These are phyloP conservation scores for Trichoderma koningii DNA, from an alignment of 2,329 filamentous ascomycete species.

Conservation along the genomic window DNA sequence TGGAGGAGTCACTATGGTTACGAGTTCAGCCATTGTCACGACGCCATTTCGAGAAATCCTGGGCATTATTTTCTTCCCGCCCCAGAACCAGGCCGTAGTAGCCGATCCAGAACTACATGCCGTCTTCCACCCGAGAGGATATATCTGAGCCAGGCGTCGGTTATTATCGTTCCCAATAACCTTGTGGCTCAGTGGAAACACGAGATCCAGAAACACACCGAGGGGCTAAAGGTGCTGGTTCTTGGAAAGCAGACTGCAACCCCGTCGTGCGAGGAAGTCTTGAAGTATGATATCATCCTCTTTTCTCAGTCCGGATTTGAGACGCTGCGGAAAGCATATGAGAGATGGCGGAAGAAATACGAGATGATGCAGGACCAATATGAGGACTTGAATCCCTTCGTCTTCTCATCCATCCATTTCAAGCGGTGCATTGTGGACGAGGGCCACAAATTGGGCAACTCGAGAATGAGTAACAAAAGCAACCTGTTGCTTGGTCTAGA, in stretches of 20 bases:
- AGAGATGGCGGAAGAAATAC: no score
- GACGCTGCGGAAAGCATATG: slow-evolving; percentile 44
- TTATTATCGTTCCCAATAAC: slow-evolving; percentile 82
- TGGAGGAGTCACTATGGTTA: slow-evolving; percentile 48
- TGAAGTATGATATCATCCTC: slow-evolving; percentile 73
- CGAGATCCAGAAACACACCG: slow-evolving; percentile 78
- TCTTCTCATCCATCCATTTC: slow-evolving; percentile 74
- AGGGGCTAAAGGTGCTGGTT: slow-evolving; percentile 64
- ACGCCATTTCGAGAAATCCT: slow-evolving; percentile 58
- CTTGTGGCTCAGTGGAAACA: slow-evolving; percentile 80
- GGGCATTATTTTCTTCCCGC: slow-evolving; percentile 60
- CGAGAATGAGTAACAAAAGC: slow-evolving; percentile 56
- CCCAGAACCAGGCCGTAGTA: slow-evolving; percentile 40
- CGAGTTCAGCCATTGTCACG: slow-evolving; percentile 56
- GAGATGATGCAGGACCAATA: slow-evolving; percentile 29
- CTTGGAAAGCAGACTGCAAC: slow-evolving; percentile 58
- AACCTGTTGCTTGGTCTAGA: slow-evolving; percentile 56
- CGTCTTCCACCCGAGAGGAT: slow-evolving; percentile 52
- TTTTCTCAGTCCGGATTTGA: slow-evolving; percentile 77
- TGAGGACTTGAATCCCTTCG: slow-evolving; percentile 49
- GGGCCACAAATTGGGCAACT: slow-evolving; percentile 80
- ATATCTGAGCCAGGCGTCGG: slow-evolving; percentile 66
- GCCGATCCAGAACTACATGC: slow-evolving; percentile 28
- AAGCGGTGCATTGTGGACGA: slow-evolving; percentile 90
- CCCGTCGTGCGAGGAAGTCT: slow-evolving; percentile 59